A percentile compares a stretch with the other conserved stretches of the same genome.
These are phyloP conservation scores for Stemphylium lycopersici DNA, from an alignment of 2,329 filamentous ascomycete genomes.

Conservation along the genomic window DNA sequence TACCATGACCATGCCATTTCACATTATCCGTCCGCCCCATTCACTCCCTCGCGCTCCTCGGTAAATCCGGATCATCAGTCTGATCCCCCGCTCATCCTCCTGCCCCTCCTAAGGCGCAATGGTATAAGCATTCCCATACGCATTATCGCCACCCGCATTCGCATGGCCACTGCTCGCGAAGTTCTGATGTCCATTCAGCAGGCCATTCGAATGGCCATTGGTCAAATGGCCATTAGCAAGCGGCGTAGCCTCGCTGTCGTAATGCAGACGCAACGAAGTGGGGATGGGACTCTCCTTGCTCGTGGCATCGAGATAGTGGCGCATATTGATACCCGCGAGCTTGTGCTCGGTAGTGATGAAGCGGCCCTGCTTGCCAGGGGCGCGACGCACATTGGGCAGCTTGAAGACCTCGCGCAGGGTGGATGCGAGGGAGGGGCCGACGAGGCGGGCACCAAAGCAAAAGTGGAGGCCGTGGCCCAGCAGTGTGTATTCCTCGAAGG, in stretches of 20 bases:
- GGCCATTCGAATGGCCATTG: constrained; percentile 1
- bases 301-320: constrained; percentile 57
- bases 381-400: constrained; percentile 40
- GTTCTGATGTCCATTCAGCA: constrained; percentile 8
- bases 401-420: constrained; percentile 44
- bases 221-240: constrained; percentile 2
- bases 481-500: constrained; percentile 40
- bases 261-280: constrained; percentile 34
- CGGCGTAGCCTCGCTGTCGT: constrained; percentile 27
- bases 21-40: too few relatives aligned
- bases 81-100: background rate
- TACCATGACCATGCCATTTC: background rate
- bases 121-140: constrained; percentile 21
- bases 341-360: constrained; percentile 55
- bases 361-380: constrained; percentile 38
- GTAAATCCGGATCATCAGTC: background rate
- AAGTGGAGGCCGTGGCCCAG: constrained; percentile 43
- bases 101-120: constrained; percentile 17
- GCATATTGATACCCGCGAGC: constrained; percentile 56
- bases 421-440: constrained; percentile 36
- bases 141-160: constrained; percentile 18
- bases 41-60: background rate
- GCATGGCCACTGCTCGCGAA: constrained; percentile 16
- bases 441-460: constrained; percentile 42
- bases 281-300: constrained; percentile 54